Conservation (phyloP, 2,329 filamentous ascomycete species). For the Thelonectria discophora region DNA sequence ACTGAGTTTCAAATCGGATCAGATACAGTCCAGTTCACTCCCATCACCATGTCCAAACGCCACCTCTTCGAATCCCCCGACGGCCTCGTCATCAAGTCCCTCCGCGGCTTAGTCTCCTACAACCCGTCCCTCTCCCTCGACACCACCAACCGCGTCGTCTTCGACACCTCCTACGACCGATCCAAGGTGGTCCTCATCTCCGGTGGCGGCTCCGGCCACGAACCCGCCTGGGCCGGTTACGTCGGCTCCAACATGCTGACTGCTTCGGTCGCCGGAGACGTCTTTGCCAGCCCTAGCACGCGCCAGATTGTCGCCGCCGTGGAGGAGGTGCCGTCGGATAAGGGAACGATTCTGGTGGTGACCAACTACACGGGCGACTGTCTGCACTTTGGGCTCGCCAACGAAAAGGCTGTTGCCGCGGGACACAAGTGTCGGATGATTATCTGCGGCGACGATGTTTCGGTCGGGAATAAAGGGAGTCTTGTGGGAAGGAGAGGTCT, state of each 20-base stretch:
- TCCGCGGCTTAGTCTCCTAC: conserved; percentile 62
- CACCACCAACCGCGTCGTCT: conserved; percentile 61
- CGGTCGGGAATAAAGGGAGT: conserved; percentile 65
- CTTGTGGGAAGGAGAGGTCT: conserved; percentile 70
- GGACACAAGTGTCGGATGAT: conserved; percentile 65
- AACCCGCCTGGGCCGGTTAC: conserved; percentile 76
- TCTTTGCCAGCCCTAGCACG: conserved; percentile 78
- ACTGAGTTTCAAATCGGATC: too few relatives aligned
- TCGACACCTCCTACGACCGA: conserved; percentile 54
- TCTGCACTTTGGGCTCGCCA: conserved; percentile 59
- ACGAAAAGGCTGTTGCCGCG: conserved; percentile 64
- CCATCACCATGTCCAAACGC: conserved; percentile 58
- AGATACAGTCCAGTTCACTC: neutral
- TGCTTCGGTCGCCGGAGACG: conserved; percentile 76
- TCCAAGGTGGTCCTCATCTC: conserved; percentile 61
- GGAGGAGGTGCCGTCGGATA: conserved; percentile 63
- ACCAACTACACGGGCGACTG: conserved; percentile 81
- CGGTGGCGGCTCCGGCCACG: conserved; percentile 74
- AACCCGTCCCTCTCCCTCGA: conserved; percentile 61
- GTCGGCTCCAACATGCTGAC: conserved; percentile 75
- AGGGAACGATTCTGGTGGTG: conserved; percentile 73
- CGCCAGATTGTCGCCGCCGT: conserved; percentile 75
- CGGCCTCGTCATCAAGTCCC: conserved; percentile 61
- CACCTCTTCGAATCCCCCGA: conserved; percentile 63
- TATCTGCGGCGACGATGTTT: conserved; percentile 72